phyloP scores from a whole-genome alignment of 176 grass and related monocot genomes.

The sorghum (Sorghum bicolor) region Sorghum_bicolor_NCBIv3 NC_012875.2:2199501-2200000 shows the following conservation, averaged over 20 bases:
- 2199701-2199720: slow-evolving; percentile 29
- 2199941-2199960: no score
- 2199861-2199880: slow-evolving; percentile 48
- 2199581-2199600: slow-evolving; percentile 62
- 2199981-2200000: neutral
- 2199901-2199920: neutral
- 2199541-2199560: slow-evolving; percentile 65
- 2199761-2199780: neutral
- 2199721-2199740: neutral
- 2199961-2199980: no score
- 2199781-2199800: slow-evolving; percentile 20
- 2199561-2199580: slow-evolving; percentile 79
- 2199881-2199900: slow-evolving; percentile 46
- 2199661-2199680: slow-evolving; percentile 46
- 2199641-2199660: slow-evolving; percentile 51
- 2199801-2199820: slow-evolving; percentile 41
- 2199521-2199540: slow-evolving; percentile 29
- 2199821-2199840: neutral
- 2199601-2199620: slow-evolving; percentile 50
- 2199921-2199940: neutral
- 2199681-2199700: slow-evolving; percentile 36
- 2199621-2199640: slow-evolving; percentile 60
- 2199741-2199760: neutral
- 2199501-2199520: slow-evolving; percentile 64
- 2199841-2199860: slow-evolving; percentile 27